Conservation (phyloP, 345 rosid genomes). For the Anacardium occidentale region DNA sequence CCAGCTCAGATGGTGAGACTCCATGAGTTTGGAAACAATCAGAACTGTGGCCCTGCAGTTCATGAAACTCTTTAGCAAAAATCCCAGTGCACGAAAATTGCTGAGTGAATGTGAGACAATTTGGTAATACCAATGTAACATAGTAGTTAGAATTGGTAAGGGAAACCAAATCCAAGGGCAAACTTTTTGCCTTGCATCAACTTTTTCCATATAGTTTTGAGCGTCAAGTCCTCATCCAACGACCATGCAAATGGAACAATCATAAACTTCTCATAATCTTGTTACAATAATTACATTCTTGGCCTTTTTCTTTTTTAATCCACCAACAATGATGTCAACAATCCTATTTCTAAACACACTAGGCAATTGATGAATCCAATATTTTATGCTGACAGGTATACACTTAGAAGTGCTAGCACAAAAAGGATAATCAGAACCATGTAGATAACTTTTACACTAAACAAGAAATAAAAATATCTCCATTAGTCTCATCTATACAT, state of each 20-base stretch:
- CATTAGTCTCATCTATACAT: neutral
- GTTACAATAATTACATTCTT: neutral
- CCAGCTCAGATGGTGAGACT: slow-evolving; percentile 66
- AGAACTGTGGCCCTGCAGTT: slow-evolving; percentile 27
- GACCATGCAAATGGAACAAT: neutral
- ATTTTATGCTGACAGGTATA: neutral
- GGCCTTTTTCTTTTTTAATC: neutral
- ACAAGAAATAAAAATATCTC: neutral
- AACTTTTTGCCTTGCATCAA: neutral
- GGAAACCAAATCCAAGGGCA: neutral
- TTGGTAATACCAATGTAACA: neutral
- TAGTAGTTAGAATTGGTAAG: neutral
- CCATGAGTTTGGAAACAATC: slow-evolving; percentile 51
- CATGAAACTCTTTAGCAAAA: slow-evolving; percentile 32
- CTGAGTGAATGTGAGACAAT: slow-evolving; percentile 10
- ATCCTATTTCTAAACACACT: neutral
- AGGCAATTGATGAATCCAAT: neutral
- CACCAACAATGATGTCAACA: neutral
- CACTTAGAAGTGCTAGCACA: neutral
- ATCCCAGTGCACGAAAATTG: slow-evolving; percentile 26
- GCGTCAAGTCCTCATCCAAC: neutral
- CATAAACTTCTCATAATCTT: neutral
- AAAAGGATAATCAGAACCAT: neutral
- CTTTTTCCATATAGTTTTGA: neutral
- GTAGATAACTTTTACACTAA: neutral